phyloP scores from a whole-genome alignment of 345 rosid species.

The Euphorbia peplus region DNA sequence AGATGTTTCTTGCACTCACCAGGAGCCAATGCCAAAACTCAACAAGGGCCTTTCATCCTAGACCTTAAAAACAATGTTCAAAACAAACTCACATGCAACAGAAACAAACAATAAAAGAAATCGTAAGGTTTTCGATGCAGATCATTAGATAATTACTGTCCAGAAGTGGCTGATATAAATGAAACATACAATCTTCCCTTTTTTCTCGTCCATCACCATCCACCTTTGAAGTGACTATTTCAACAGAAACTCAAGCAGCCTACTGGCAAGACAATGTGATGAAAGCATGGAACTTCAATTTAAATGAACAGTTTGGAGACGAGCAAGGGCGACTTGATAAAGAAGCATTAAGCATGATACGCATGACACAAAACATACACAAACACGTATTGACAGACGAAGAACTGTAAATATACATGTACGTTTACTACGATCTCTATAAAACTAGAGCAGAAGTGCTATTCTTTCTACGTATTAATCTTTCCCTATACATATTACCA shows the following conservation, averaged over 20 bases:
- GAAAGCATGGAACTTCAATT: not conserved
- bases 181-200: not conserved
- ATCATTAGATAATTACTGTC: not conserved
- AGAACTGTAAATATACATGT: not conserved
- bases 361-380: not conserved
- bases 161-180: not conserved
- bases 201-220: not conserved
- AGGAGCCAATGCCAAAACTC: not conserved
- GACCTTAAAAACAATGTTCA: not conserved
- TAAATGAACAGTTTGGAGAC: not conserved
- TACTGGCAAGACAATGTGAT: not conserved
- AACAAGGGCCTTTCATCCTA: not conserved
- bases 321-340: not conserved
- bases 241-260: not conserved
- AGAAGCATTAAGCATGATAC: not conserved
- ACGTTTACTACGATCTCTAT: not conserved
- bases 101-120: not conserved
- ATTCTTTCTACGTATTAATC: not conserved
- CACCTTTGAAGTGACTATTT: not conserved
- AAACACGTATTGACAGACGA: not conserved
- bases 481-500: not conserved
- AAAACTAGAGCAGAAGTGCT: not conserved
- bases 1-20: conserved; percentile 2
- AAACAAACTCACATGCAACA: not conserved
- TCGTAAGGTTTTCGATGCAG: not conserved